Base-by-base conservation (phyloP, 306 rosid genomes). In the barrel medic (Medicago truncatula) region DNA sequence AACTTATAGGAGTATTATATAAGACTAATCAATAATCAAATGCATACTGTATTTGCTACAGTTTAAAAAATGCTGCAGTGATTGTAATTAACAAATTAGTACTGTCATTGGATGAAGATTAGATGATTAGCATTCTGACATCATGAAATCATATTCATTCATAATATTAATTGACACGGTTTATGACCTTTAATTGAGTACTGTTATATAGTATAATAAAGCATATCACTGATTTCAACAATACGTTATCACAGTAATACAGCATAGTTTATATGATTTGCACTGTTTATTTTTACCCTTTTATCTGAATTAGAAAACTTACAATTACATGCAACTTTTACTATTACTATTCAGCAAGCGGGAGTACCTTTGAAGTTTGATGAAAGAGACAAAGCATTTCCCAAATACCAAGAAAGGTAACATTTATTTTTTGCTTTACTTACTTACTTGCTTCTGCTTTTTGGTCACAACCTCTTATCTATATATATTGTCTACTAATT, bases 321-420 rank as follows among this genome's bases (percentile, higher is more conserved):
- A 79, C 83, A 50, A 77, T 15, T 28, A 58, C 62, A 7, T 54
- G 7, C 71, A 78, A 28, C 31, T 28, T 3, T 28, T 28, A 62
- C 79, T 34, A 31, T 81, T 83, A 67, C 83, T 72, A 74, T 74
- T 78, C 78, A 76, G 86, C 69, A 86, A 89, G 85, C 81, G 78
- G 90, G 84, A 89, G 70, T 86, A 74, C 62, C 74, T 81, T 81
- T 84, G 92, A 80, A 80, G 73, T 78, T 18, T 78, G 95, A 90
- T 78, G 97, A 90, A 77, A 75, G 87, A 63, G 96, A 92, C 97
- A 72, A 71, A 65, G 86, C 97, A 61, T 86, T 85, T 92, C 97
- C 84, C 98, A 85, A 77, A 82, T 85, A 84, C 87, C 93, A 84
- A 90, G 87, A 95, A 95, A 95, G 97, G 97, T 87, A 18, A 67